Evolutionary conservation across 2,329 filamentous ascomycete genomes (phyloP).

Genomic region (Didymella pomorum): DNA sequence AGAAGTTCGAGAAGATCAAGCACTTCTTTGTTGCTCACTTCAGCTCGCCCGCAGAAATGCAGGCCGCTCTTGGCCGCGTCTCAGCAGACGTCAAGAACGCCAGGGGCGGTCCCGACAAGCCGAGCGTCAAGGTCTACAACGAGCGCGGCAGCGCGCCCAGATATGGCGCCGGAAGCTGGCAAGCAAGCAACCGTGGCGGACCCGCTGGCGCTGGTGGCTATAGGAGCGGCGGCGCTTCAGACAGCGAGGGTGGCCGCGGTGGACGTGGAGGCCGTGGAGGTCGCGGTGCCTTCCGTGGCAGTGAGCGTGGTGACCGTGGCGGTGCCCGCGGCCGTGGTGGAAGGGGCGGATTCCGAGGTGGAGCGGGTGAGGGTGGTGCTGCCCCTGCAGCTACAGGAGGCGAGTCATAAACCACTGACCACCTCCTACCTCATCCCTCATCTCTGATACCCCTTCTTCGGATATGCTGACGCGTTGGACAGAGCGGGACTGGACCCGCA

Average conservation of each 20-base stretch:
- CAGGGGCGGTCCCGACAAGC: conserved; percentile 76
- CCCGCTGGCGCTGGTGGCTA: conserved; percentile 73
- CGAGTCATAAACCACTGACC: conserved; percentile 44
- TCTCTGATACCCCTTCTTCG: conserved; percentile 46
- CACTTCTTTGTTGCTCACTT: conserved; percentile 89
- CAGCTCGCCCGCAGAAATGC: conserved; percentile 78
- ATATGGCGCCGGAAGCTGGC: conserved; percentile 65
- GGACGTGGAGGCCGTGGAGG: conserved; percentile 60
- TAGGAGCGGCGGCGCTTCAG: conserved; percentile 79
- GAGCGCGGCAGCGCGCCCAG: conserved; percentile 60
- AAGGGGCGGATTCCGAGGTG: conserved; percentile 39
- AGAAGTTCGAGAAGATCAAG: conserved; percentile 72
- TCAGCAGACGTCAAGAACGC: conserved; percentile 79
- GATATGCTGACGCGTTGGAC: conserved; percentile 30
- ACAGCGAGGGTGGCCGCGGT: conserved; percentile 74
- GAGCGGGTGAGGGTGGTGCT: conserved; percentile 46
- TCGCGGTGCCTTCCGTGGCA: conserved; percentile 60
- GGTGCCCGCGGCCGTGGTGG: conserved; percentile 51
- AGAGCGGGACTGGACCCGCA: conserved; percentile 15
- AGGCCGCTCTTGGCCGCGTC: conserved; percentile 77
- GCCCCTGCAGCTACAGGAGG: conserved; percentile 47
- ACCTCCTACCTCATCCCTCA: conserved; percentile 22
- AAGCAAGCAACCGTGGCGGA: conserved; percentile 70
- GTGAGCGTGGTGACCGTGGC: conserved; percentile 51
- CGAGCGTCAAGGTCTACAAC: conserved; percentile 83